Conservation (phyloP, 371 early-diverging fungal species). For the Mortierella sp. region DNA sequence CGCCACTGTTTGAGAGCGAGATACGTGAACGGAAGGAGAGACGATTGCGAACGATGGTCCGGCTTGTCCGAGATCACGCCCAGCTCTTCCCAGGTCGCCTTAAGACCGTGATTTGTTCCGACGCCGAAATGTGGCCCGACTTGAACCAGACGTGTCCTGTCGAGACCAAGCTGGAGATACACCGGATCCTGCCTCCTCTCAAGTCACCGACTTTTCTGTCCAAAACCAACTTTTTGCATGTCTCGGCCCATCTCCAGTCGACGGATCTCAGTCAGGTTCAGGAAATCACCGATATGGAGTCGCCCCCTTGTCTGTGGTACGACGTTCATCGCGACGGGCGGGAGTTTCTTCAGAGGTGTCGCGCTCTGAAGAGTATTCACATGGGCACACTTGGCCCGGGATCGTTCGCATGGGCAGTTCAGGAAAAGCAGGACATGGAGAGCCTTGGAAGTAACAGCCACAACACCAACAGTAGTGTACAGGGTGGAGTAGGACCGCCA, state of each 20-base stretch:
- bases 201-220: background rate
- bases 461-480: background rate
- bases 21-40: background rate
- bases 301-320: background rate
- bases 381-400: conserved; percentile 1
- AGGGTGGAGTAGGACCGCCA: background rate
- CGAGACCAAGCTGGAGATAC: background rate
- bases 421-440: background rate
- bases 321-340: background rate
- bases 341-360: background rate
- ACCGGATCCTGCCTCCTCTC: background rate
- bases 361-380: background rate
- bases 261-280: background rate
- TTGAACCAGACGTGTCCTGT: background rate
- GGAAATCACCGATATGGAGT: background rate
- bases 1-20: background rate
- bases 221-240: background rate
- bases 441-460: background rate
- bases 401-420: background rate
- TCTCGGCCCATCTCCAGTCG: background rate
- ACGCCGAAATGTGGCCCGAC: background rate
- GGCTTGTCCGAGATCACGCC: background rate
- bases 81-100: background rate
- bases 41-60: background rate
- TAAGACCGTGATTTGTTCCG: background rate